Conservation (phyloP, 768 basidiomycete genomes). For the Epithele typhae region DNA sequence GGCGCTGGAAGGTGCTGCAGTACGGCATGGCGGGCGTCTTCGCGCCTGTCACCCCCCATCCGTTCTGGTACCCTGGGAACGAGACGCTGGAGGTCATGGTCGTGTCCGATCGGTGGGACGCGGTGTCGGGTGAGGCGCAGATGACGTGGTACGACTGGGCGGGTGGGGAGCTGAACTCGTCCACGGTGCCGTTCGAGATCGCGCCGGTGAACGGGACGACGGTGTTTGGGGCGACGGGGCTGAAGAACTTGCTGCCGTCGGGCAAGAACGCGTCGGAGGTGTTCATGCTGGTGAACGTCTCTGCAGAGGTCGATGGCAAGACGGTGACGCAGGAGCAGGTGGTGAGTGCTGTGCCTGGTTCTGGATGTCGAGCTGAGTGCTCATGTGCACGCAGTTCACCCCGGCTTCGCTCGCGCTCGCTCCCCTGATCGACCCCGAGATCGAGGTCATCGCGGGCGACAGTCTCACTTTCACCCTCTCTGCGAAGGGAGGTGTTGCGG, state of each 20-base stretch:
- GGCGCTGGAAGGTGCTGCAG: slow-evolving; percentile 57
- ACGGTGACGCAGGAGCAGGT: slow-evolving; percentile 49
- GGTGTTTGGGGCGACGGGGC: slow-evolving; percentile 35
- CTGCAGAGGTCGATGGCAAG: slow-evolving; percentile 34
- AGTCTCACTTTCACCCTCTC: slow-evolving; percentile 48
- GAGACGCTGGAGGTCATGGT: slow-evolving; percentile 44
- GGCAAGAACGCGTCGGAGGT: slow-evolving; percentile 39
- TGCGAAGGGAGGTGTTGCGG: slow-evolving; percentile 48
- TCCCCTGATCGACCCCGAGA: slow-evolving; percentile 46
- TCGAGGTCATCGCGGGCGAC: slow-evolving; percentile 28
- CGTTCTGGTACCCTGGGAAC: slow-evolving; percentile 51
- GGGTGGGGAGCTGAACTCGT: slow-evolving; percentile 37
- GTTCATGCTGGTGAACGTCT: slow-evolving; percentile 48
- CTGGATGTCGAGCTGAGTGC: slow-evolving; percentile 4
- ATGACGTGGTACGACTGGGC: slow-evolving; percentile 58
- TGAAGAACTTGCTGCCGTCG: slow-evolving; percentile 41
- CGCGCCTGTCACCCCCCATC: slow-evolving; percentile 45
- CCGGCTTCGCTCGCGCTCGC: slow-evolving; percentile 45
- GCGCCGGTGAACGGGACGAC: slow-evolving; percentile 49
- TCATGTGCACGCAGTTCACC: slow-evolving; percentile 46
- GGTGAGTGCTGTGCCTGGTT: slow-evolving; percentile 34
- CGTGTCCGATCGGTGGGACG: slow-evolving; percentile 49
- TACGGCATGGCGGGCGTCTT: slow-evolving; percentile 44
- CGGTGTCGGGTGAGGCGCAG: slow-evolving; percentile 41
- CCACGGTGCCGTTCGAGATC: slow-evolving; percentile 35